These are phyloP conservation scores for Mycosarcoma mackinlayi DNA, from an alignment of 1,284 basidiomycete species.

Conservation along the genomic window DNA sequence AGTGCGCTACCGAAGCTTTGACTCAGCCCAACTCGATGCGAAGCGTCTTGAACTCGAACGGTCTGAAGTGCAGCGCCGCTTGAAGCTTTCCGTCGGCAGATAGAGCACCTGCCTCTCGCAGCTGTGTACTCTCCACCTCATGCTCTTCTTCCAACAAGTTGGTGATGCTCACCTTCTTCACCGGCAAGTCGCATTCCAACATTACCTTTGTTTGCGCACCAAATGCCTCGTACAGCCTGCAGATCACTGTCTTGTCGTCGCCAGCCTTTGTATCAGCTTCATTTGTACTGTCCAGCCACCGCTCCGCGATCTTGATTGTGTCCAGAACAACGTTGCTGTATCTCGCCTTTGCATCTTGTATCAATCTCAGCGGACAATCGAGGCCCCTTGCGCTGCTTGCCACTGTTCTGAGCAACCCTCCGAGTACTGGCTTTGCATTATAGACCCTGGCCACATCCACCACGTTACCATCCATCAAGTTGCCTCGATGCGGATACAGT, in stretches of 20 bases:
- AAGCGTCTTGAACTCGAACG: conserved; percentile 88
- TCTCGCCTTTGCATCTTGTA: too few relatives aligned
- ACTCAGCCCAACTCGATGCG: too few relatives aligned
- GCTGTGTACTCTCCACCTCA: conserved; percentile 24
- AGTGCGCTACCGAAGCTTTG: too few relatives aligned
- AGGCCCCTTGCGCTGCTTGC: too few relatives aligned
- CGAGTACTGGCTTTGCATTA: too few relatives aligned
- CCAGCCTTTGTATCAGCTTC: conserved; percentile 70
- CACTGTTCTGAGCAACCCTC: too few relatives aligned
- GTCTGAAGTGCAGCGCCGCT: conserved; percentile 79
- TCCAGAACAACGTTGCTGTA: conserved; percentile 84
- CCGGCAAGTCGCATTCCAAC: conserved; percentile 69
- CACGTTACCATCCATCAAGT: too few relatives aligned
- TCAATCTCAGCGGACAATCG: too few relatives aligned
- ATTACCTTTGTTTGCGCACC: conserved; percentile 61
- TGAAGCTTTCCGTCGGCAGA: too few relatives aligned
- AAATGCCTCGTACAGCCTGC: conserved; percentile 79
- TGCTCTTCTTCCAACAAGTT: conserved; percentile 85
- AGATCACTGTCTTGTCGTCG: conserved; percentile 74
- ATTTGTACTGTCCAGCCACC: conserved; percentile 79
- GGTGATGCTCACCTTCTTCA: conserved; percentile 76
- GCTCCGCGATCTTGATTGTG: conserved; percentile 92
- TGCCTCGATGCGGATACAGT: conserved; percentile 59
- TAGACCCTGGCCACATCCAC: conserved; percentile 72
- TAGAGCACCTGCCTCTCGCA: conserved; percentile 49